Evolutionary conservation across 148 eudicot species (phyloP).

Genomic region (Heliamphora exappendiculata): DNA sequence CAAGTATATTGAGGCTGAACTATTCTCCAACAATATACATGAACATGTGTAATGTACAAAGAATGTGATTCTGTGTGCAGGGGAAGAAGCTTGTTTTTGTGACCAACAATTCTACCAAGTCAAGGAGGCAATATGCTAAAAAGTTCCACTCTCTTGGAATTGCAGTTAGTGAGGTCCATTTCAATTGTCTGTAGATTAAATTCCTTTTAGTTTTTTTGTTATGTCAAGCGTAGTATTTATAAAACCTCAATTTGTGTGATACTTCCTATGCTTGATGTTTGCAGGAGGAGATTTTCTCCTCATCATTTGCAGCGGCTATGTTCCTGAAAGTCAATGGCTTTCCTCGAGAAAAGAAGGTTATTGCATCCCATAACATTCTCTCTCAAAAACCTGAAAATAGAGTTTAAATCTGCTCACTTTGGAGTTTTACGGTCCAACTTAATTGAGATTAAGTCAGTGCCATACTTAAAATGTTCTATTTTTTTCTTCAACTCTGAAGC

Average conservation of each 20-base stretch:
- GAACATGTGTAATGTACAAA: too few species aligned
- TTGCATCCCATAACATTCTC: too few species aligned
- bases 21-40: too few species aligned
- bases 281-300: slow-evolving; percentile 84
- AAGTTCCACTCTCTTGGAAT: slow-evolving; percentile 83
- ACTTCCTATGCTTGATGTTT: not conserved
- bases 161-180: slow-evolving; percentile 53
- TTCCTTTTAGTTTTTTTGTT: not conserved
- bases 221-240: not conserved
- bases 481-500: too few species aligned
- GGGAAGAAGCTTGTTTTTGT: slow-evolving; percentile 80
- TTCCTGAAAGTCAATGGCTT: slow-evolving; percentile 56
- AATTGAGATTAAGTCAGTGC: too few species aligned
- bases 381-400: too few species aligned
- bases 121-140: slow-evolving; percentile 59
- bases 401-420: too few species aligned
- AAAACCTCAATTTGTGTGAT: not conserved
- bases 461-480: too few species aligned
- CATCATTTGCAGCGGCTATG: slow-evolving; percentile 89
- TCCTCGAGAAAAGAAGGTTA: slow-evolving; percentile 66
- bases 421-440: too few species aligned
- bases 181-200: not conserved
- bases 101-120: slow-evolving; percentile 86
- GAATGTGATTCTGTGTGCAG: slow-evolving; percentile 32
- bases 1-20: too few species aligned